These are phyloP conservation scores for Monascus purpureus DNA, from an alignment of 495 filamentous ascomycete genomes.

Conservation along the genomic window DNA sequence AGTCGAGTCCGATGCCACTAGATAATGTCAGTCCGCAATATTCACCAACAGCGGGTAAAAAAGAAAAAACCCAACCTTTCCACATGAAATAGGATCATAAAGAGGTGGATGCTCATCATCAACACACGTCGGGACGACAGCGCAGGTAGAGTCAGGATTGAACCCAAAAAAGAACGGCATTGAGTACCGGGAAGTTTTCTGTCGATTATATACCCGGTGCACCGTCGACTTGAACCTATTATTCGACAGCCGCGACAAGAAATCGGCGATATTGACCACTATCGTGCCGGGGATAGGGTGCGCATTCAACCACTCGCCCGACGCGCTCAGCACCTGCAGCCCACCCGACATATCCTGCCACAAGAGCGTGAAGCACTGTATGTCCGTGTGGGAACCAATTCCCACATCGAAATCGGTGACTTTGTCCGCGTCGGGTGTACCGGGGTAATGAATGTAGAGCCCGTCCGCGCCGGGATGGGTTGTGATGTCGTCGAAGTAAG, in stretches of 20 bases:
- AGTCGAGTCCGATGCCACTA: too few relatives aligned
- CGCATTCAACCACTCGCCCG: constrained; percentile 42
- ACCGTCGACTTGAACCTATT: constrained; percentile 45
- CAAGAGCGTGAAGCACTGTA: constrained; percentile 43
- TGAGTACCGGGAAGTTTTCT: constrained; percentile 31
- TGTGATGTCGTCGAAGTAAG: constrained; percentile 36
- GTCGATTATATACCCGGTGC: constrained; percentile 41
- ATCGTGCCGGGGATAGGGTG: constrained; percentile 41
- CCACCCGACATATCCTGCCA: constrained; percentile 41
- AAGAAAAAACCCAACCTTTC: too few relatives aligned
- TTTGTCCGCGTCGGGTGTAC: constrained; percentile 16
- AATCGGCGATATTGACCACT: constrained; percentile 55
- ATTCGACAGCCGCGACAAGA: constrained; percentile 48
- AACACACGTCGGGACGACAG: constrained; percentile 39
- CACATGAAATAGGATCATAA: constrained; percentile 44
- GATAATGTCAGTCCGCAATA: too few relatives aligned
- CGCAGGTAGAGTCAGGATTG: constrained; percentile 30
- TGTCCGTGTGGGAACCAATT: constrained; percentile 43
- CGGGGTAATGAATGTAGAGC: constrained; percentile 39
- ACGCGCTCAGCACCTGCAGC: constrained; percentile 36
- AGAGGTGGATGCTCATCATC: constrained; percentile 38
- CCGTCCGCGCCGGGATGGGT: constrained; percentile 37
- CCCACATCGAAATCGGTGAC: constrained; percentile 24
- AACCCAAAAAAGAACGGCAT: constrained; percentile 50
- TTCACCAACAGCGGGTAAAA: too few relatives aligned